Evolutionary conservation across 306 rosid genomes (phyloP).

Genomic region (Nissolia schottii): DNA sequence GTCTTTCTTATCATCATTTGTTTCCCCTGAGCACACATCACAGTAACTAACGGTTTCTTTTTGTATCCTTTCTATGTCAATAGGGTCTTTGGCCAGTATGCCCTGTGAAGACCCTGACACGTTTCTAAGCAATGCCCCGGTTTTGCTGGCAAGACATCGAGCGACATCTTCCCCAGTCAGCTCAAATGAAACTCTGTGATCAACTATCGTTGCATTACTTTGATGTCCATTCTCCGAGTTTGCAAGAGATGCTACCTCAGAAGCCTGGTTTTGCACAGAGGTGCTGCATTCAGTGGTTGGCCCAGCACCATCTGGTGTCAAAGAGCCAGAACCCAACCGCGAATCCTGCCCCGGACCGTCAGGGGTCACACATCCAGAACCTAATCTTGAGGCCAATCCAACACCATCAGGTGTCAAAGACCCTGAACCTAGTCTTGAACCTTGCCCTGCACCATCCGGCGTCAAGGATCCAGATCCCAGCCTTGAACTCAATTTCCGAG

Average conservation of each 20-base stretch:
- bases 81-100: slow-evolving; percentile 37
- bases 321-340: slow-evolving; percentile 53
- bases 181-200: slow-evolving; percentile 93
- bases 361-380: slow-evolving; percentile 87
- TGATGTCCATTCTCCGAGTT: slow-evolving; percentile 54
- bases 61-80: slow-evolving; percentile 37
- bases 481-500: slow-evolving; percentile 81
- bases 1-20: slow-evolving; percentile 37
- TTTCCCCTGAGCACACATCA: slow-evolving; percentile 32
- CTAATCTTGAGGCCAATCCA: slow-evolving; percentile 64
- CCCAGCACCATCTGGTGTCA: slow-evolving; percentile 60
- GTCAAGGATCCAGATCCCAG: slow-evolving; percentile 88
- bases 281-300: slow-evolving; percentile 39
- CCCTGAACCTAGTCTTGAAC: slow-evolving; percentile 82
- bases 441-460: slow-evolving; percentile 73
- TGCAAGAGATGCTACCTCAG: slow-evolving; percentile 51
- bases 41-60: slow-evolving; percentile 26
- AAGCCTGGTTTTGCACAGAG: slow-evolving; percentile 41
- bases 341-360: slow-evolving; percentile 76
- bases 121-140: slow-evolving; percentile 41
- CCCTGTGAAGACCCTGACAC: slow-evolving; percentile 53
- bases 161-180: slow-evolving; percentile 95
- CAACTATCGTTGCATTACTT: slow-evolving; percentile 37
- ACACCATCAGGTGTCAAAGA: slow-evolving; percentile 81
- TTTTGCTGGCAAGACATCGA: slow-evolving; percentile 76